Conservation (phyloP, 225 moss, liverwort and hornwort genomes). For the Bryum argenteum region DNA sequence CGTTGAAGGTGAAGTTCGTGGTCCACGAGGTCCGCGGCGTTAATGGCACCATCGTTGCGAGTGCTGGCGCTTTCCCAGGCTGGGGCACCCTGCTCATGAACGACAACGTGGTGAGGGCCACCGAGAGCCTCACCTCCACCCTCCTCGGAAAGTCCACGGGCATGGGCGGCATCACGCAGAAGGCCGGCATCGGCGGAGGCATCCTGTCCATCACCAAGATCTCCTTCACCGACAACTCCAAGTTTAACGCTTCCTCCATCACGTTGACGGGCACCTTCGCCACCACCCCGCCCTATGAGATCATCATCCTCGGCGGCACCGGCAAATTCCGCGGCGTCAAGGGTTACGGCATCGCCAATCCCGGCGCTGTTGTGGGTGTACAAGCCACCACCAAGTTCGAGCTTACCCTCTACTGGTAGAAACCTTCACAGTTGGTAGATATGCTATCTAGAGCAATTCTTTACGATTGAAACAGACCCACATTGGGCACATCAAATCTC, state of each 20-base stretch:
- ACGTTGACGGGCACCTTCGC: constrained; percentile 9
- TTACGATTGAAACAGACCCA: too few species aligned
- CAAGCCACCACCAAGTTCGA: constrained; percentile 7
- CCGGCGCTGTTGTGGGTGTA: not conserved
- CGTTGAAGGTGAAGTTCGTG: constrained; percentile 9
- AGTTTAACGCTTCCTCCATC: constrained; percentile 23
- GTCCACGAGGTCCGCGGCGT: constrained; percentile 18
- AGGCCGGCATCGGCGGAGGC: not conserved
- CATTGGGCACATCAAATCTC: too few species aligned
- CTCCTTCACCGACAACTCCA: constrained; percentile 13
- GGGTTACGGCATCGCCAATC: constrained; percentile 2
- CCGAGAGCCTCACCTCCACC: not conserved
- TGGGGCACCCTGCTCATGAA: constrained; percentile 6
- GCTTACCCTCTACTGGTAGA: not conserved
- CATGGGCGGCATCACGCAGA: not conserved
- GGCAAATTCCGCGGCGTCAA: constrained; percentile 18
- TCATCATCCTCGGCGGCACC: constrained; percentile 23
- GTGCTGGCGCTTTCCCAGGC: not conserved
- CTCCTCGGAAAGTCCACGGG: constrained; percentile 19
- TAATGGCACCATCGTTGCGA: not conserved
- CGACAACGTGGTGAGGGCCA: not conserved
- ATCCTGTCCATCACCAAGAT: constrained; percentile 23
- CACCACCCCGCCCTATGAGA: constrained; percentile 6
- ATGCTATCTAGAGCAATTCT: too few species aligned
- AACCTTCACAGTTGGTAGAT: too few species aligned